Evolutionary conservation across 768 basidiomycete species (phyloP).

Genomic region (Rhizopogon rudus): DNA sequence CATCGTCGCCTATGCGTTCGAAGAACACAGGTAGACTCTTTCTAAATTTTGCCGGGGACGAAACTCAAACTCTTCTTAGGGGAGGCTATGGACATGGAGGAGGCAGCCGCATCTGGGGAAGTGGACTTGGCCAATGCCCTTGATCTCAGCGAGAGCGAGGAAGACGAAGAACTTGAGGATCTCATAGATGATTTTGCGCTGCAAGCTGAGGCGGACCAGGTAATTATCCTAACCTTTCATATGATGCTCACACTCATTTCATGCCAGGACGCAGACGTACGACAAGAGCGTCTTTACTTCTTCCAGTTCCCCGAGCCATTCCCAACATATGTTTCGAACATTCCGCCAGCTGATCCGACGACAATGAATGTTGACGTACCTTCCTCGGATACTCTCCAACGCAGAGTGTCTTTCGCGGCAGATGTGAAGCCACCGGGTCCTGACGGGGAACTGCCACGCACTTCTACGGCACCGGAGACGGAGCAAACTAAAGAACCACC

Average conservation of each 20-base stretch:
- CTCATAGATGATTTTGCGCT: constrained; percentile 66
- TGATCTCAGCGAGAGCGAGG: constrained; percentile 70
- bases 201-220: constrained; percentile 34
- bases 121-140: constrained; percentile 55
- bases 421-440: constrained; percentile 50
- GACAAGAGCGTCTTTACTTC: constrained; percentile 72
- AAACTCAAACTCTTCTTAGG: not conserved
- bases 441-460: constrained; percentile 16
- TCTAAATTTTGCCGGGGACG: not conserved
- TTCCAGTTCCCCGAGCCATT: constrained; percentile 91
- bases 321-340: constrained; percentile 56
- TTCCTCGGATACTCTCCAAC: constrained; percentile 33
- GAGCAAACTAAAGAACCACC: constrained; percentile 28
- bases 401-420: constrained; percentile 55
- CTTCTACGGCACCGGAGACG: constrained; percentile 11
- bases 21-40: constrained; percentile 15
- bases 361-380: constrained; percentile 30
- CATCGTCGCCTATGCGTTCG: constrained; percentile 13
- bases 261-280: constrained; percentile 41
- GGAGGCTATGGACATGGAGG: constrained; percentile 22
- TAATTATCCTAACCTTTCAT: constrained; percentile 13
- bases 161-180: constrained; percentile 76
- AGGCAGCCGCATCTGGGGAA: constrained; percentile 18
- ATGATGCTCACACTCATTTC: not conserved
- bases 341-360: constrained; percentile 23